Evolutionary conservation across 495 filamentous ascomycete species (phyloP), one percentile per base, ranked within the genome.

Genomic region (Penicillium subrubescens): DNA sequence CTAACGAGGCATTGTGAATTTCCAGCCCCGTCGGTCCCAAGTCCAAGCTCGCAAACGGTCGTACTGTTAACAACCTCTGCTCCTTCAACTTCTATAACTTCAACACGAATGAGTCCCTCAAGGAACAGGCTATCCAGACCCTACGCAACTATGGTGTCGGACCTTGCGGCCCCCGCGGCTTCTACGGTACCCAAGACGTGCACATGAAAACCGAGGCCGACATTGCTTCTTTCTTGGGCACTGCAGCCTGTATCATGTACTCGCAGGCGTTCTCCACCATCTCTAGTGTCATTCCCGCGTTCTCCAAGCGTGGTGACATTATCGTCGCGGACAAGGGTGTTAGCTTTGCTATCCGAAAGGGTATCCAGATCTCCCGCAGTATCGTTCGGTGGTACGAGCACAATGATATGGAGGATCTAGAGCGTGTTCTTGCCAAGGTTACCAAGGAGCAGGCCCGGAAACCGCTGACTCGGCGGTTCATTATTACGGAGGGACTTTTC

Each of bases 11-110:
- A 33, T 52, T n/a, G 8, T 31, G 41, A 21, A 6, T 48, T 56
- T 59, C 25, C 71, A 96, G 93, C 46, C 92, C 95, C 17, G 92
- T 93, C 5, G 94, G 94, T 17, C 94, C 91, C 46, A 96, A 93
- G 71, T 88, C 88, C 37, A 98, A 96, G 74, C 86, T 99, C 59
- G 82, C 89, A 15, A 97, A 91, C 72, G 96, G 94, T 63, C 90
- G 91, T 60, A 94, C 91, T 12, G 95, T 97, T 23, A 90, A 83
- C 53, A 98, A 99, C 74, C 87, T 98, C 41, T 94, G 91, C 34
- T 94, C 92, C 7, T 94, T 91, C 78, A 98, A 98, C 71, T 96
- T 93, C 77, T 99, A 95, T 83, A 98, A 99, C 76, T 92, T 99
- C 70, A 90, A 94, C 65, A 88, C 86, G 25, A 96, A 97, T 73